Evolutionary conservation across 2,329 filamentous ascomycete species (phyloP).

Genomic region (Xylariales sp.): DNA sequence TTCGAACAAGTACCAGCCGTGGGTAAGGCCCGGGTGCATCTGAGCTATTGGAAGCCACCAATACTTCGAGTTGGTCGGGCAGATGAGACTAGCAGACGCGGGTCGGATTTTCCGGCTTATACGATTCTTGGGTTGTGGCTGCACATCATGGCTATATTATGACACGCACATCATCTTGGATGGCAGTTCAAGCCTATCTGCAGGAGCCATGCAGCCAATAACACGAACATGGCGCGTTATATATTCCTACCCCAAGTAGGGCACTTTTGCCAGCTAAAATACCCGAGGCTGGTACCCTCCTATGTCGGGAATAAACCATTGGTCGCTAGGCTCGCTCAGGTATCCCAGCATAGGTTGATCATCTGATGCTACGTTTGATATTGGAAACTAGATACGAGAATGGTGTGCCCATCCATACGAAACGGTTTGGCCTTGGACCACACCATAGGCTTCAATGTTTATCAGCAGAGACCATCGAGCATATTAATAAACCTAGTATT

Average conservation of each 20-base stretch:
- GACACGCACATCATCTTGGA: not conserved
- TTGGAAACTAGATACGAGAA: not conserved
- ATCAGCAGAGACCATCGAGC: no score
- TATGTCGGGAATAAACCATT: conserved; percentile 5
- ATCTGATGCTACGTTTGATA: not conserved
- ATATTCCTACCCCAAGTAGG: not conserved
- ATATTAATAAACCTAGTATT: not conserved
- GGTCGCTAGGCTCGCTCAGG: not conserved
- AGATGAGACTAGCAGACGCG: not conserved
- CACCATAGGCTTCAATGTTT: not conserved
- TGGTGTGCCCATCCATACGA: not conserved
- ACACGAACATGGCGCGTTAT: not conserved
- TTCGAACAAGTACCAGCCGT: not conserved
- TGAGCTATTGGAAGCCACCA: conserved; percentile 29
- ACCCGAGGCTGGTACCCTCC: not conserved
- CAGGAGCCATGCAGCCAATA: not conserved
- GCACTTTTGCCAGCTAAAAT: not conserved
- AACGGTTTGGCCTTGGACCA: not conserved
- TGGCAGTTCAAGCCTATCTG: not conserved
- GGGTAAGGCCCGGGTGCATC: conserved; percentile 3
- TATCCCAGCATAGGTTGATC: conserved; percentile 1
- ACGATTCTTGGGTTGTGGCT: conserved; percentile 10
- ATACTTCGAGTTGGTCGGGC: not conserved
- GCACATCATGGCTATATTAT: not conserved
- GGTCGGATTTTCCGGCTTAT: conserved; percentile 6